Conservation (phyloP, 345 rosid genomes). For the Clausena lansium region DNA sequence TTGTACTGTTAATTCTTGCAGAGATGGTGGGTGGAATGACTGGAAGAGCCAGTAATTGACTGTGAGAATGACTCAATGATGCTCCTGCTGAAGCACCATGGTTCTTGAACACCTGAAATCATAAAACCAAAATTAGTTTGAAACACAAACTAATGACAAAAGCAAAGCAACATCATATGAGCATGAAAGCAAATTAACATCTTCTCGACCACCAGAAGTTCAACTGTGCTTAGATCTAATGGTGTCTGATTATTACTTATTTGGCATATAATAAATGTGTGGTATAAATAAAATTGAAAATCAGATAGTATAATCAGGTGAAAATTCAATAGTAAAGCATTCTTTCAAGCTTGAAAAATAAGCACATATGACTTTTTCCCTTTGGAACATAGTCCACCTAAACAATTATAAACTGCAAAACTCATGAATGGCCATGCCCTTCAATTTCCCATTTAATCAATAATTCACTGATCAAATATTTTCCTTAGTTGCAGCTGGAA, state of each 20-base stretch:
- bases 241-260: background rate
- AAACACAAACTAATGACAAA: background rate
- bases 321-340: background rate
- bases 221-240: background rate
- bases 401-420: background rate
- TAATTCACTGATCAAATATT: background rate
- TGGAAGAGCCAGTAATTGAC: slow-evolving; percentile 84
- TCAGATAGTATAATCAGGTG: background rate
- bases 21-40: slow-evolving; percentile 64
- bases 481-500: background rate
- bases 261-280: background rate
- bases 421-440: background rate
- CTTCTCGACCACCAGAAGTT: background rate
- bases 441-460: background rate
- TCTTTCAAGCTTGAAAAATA: background rate
- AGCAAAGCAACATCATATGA: background rate
- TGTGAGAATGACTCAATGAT: slow-evolving; percentile 89
- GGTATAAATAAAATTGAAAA: background rate
- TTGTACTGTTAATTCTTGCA: slow-evolving; percentile 50
- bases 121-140: slow-evolving; percentile 15
- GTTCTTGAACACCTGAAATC: slow-evolving; percentile 82
- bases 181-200: background rate
- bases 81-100: slow-evolving; percentile 95
- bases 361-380: background rate
- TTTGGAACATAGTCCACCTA: background rate